phyloP scores from a whole-genome alignment of 805 yeast species.

The Saturnispora besseyi region DNA sequence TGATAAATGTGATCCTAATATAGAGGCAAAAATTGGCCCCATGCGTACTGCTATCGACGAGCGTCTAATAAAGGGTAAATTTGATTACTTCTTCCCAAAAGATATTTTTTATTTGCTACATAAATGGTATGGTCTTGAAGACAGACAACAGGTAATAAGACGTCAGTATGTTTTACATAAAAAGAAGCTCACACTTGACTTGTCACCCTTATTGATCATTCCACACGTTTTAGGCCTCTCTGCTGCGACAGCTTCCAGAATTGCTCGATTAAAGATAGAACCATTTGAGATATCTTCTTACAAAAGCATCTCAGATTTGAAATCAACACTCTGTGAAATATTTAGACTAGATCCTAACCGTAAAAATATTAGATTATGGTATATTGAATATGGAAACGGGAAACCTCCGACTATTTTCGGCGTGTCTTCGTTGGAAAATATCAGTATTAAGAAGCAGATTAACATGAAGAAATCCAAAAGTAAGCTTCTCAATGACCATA shows the following conservation, averaged over 20 bases:
- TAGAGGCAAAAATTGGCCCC: conserved; percentile 32
- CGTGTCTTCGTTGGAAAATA: conserved; percentile 13
- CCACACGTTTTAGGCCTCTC: conserved; percentile 24
- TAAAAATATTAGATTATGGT: conserved; percentile 20
- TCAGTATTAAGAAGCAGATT: conserved; percentile 15
- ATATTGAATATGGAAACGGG: conserved; percentile 11
- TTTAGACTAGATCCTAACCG: conserved; percentile 16
- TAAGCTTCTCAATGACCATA: conserved; percentile 4
- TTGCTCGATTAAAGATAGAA: background rate
- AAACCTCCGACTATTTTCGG: conserved; percentile 16
- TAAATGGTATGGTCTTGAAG: conserved; percentile 47
- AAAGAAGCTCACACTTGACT: conserved; percentile 19
- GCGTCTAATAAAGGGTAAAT: conserved; percentile 22
- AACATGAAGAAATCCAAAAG: conserved; percentile 16
- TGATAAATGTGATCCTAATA: conserved; percentile 23
- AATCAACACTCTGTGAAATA: conserved; percentile 14
- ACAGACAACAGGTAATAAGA: conserved; percentile 29
- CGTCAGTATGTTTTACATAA: conserved; percentile 28
- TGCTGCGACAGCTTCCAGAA: background rate
- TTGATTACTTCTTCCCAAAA: conserved; percentile 33
- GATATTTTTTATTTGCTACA: conserved; percentile 36
- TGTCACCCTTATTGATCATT: conserved; percentile 18
- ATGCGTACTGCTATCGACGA: conserved; percentile 40
- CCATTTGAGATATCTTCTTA: conserved; percentile 29
- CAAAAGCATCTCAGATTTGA: conserved; percentile 23